A percentile compares a stretch with the other conserved stretches of the same genome.
Conservation (phyloP, 2,329 filamentous ascomycete genomes). For the Ophiostoma perfectum region DNA sequence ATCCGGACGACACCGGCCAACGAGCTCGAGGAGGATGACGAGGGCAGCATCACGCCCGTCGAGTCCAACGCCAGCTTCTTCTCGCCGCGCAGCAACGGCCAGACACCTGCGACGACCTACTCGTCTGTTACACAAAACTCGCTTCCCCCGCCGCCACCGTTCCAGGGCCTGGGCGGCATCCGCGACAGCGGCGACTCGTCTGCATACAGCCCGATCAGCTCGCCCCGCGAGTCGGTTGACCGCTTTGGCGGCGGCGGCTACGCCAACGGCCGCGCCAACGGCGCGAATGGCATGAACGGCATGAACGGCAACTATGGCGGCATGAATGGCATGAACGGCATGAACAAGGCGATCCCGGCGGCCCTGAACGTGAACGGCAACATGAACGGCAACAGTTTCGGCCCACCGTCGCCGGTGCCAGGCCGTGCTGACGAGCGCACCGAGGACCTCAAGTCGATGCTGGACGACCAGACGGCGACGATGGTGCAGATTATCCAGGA, state of each 20-base stretch:
- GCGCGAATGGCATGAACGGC: slow-evolving; percentile 12
- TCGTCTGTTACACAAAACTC: slow-evolving; percentile 36
- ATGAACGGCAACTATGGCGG: slow-evolving; percentile 26
- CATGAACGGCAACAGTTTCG: slow-evolving; percentile 40
- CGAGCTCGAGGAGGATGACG: slow-evolving; percentile 74
- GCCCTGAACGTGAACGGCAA: slow-evolving; percentile 19
- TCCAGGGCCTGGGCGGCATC: slow-evolving; percentile 52
- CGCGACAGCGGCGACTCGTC: slow-evolving; percentile 64
- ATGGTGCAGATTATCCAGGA: slow-evolving; percentile 76
- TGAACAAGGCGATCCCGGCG: slow-evolving; percentile 26
- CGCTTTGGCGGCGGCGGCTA: slow-evolving; percentile 34
- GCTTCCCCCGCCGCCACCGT: slow-evolving; percentile 49
- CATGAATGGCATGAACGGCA: slow-evolving; percentile 26
- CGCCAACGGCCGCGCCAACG: slow-evolving; percentile 17
- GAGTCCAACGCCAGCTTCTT: slow-evolving; percentile 63
- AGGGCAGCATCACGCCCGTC: slow-evolving; percentile 58
- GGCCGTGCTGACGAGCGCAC: slow-evolving; percentile 38
- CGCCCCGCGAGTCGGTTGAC: slow-evolving; percentile 55
- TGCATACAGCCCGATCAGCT: slow-evolving; percentile 67
- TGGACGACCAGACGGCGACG: slow-evolving; percentile 75
- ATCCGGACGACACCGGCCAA: slow-evolving; percentile 69
- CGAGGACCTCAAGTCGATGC: slow-evolving; percentile 60
- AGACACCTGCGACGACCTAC: slow-evolving; percentile 29
- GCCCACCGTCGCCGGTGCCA: slow-evolving; percentile 26
- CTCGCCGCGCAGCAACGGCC: slow-evolving; percentile 46